These are phyloP conservation scores for Phaeosphaeriaceae sp. DNA, from an alignment of 2,329 filamentous ascomycete genomes.

Conservation along the genomic window DNA sequence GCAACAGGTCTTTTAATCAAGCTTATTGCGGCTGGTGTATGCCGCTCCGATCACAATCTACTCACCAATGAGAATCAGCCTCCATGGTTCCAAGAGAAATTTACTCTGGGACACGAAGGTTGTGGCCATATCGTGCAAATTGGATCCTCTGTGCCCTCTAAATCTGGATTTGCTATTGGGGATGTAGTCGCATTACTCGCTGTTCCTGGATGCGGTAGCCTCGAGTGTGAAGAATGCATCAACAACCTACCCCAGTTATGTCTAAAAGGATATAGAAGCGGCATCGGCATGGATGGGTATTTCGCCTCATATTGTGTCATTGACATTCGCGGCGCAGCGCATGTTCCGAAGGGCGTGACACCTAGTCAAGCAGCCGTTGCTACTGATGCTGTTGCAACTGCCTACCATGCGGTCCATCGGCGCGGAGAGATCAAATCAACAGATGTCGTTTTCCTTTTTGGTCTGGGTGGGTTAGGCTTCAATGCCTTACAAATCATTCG, in stretches of 20 bases:
- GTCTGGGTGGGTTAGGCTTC: slow-evolving; percentile 27
- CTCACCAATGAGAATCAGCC: slow-evolving; percentile 29
- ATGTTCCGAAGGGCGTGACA: slow-evolving; percentile 21
- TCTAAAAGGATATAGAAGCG: slow-evolving; percentile 18
- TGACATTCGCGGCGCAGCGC: slow-evolving; percentile 19
- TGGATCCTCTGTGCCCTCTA: slow-evolving; percentile 9
- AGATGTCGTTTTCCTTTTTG: slow-evolving; percentile 29
- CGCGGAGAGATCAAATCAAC: slow-evolving; percentile 15
- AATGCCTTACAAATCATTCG: slow-evolving; percentile 28
- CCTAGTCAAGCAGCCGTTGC: slow-evolving; percentile 26
- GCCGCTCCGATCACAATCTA: slow-evolving; percentile 28
- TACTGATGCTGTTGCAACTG: slow-evolving; percentile 29
- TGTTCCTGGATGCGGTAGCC: slow-evolving; percentile 22
- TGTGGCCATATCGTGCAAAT: slow-evolving; percentile 20
- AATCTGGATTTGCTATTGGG: slow-evolving; percentile 15
- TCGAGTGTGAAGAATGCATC: slow-evolving; percentile 22
- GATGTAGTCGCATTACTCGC: slow-evolving; percentile 24
- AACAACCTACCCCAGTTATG: slow-evolving; percentile 22
- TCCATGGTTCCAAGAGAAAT: slow-evolving; percentile 21
- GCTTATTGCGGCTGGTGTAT: slow-evolving; percentile 26
- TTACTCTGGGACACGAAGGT: slow-evolving; percentile 30
- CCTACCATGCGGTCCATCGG: slow-evolving; percentile 30
- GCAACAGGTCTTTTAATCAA: slow-evolving; percentile 22
- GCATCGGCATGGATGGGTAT: slow-evolving; percentile 26
- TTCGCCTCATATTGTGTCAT: slow-evolving; percentile 24